Evolutionary conservation across 2,329 filamentous ascomycete genomes (phyloP), one percentile per base, ranked within the genome.

Genomic region (Cordyceps cateniannulata): DNA sequence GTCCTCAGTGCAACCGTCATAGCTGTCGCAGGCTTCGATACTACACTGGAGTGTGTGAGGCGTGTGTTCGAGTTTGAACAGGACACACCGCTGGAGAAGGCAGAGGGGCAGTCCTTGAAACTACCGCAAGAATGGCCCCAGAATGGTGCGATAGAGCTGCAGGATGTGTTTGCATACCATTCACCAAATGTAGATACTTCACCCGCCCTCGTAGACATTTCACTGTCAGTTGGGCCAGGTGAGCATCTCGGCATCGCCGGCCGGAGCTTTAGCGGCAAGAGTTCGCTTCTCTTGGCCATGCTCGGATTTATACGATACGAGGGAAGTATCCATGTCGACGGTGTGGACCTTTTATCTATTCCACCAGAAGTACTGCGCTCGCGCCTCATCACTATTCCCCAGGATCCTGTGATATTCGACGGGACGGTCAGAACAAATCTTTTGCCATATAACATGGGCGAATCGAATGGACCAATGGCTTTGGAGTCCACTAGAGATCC

Each of bases 221-320:
- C 62, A 3, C 42, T 66, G 1, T n/a, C 38, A 0, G 58, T 64
- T 18, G 12, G 32, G 2, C 67, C 73, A 0, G 77, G 78, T 0
- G 69, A 78, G 61, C 79, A 77, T 62, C 68, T 82, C 9, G 78
- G 73, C 1, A 72, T 81, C 9, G 76, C 67, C 82, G 29, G 29
- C 29, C 29, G 29, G 29, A 35, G 29, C 29, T 5, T 5, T 12
- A 12, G 29, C 29, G 29, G 29, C 29, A 35, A 35, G 29, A 35
- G 29, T 12, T 6, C 29, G 29, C 29, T 35, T 35, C 29, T 35
- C 29, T 12, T 35, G 29, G 12, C 29, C 29, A 35, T 35, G 4
- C 74, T 82, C 49, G 74, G 77, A 16, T 73, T 82, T 61, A 64
- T 81, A 6, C 75, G 79, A 8, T 63, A 52, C 6, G 14, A 25